Evolutionary conservation across 768 basidiomycete genomes (phyloP).

Genomic region (Pisolithus orientalis): DNA sequence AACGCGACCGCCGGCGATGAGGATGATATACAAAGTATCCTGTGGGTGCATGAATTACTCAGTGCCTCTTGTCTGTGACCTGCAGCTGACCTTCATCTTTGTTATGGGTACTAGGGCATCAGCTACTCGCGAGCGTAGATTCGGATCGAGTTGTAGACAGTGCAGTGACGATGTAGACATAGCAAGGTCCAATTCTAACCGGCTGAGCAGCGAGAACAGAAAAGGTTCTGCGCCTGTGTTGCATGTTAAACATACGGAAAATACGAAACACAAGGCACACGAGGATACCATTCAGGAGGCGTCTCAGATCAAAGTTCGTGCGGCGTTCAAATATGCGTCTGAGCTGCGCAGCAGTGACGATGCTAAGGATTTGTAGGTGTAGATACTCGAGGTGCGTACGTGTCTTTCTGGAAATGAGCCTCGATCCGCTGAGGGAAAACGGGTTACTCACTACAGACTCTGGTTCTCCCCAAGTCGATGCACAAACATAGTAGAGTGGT

Average conservation of each 20-base stretch:
- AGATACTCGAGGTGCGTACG: constrained; percentile 92
- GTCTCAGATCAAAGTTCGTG: constrained; percentile 85
- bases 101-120: constrained; percentile 73
- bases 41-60: constrained; percentile 22
- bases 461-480: constrained; percentile 91
- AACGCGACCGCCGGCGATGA: constrained; percentile 73
- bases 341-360: constrained; percentile 82
- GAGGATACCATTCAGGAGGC: constrained; percentile 56
- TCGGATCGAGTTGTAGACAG: constrained; percentile 70
- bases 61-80: background rate
- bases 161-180: constrained; percentile 77
- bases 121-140: constrained; percentile 66
- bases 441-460: constrained; percentile 78
- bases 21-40: constrained; percentile 88
- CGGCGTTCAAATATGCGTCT: constrained; percentile 81
- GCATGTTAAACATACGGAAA: constrained; percentile 1
- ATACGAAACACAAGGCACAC: background rate
- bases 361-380: constrained; percentile 87
- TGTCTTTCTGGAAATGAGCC: constrained; percentile 67
- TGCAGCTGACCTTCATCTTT: constrained; percentile 64
- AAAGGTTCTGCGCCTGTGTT: constrained; percentile 76
- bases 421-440: background rate
- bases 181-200: constrained; percentile 74
- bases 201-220: constrained; percentile 60
- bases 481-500: constrained; percentile 89